Evolutionary conservation across 2,329 filamentous ascomycete species (phyloP).

Genomic region (Penicillium sp.): DNA sequence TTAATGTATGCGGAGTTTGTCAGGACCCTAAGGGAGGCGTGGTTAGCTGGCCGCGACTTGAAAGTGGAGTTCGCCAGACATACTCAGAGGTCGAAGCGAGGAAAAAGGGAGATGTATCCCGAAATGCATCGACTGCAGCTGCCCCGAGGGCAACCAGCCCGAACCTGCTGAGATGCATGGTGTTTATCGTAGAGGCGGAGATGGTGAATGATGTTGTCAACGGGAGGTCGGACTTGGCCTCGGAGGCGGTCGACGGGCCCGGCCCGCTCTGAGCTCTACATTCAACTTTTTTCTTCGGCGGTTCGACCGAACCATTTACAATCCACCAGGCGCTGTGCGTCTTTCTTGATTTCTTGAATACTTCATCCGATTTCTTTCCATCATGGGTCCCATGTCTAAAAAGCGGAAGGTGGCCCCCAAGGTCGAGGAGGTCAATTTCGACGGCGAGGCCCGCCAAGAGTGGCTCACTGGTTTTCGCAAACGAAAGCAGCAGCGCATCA

Average conservation of each 20-base stretch:
- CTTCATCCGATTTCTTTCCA: background rate
- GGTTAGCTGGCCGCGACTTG: slow-evolving; percentile 24
- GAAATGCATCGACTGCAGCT: slow-evolving; percentile 65
- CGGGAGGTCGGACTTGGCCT: slow-evolving; percentile 27
- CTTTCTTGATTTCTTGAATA: background rate
- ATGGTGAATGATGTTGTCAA: slow-evolving; percentile 28
- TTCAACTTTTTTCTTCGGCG: slow-evolving; percentile 18
- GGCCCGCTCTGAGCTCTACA: slow-evolving; percentile 27
- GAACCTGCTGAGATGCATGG: slow-evolving; percentile 42
- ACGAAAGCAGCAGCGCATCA: slow-evolving; percentile 79
- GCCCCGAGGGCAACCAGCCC: slow-evolving; percentile 51
- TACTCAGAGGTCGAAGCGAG: slow-evolving; percentile 82
- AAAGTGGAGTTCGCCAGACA: slow-evolving; percentile 27
- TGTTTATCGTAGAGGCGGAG: slow-evolving; percentile 25
- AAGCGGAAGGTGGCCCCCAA: slow-evolving; percentile 56
- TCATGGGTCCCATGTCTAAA: slow-evolving; percentile 58
- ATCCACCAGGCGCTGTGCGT: background rate
- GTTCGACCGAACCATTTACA: slow-evolving; percentile 3
- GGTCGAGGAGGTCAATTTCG: slow-evolving; percentile 80
- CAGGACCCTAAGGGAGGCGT: slow-evolving; percentile 32
- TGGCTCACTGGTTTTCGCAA: slow-evolving; percentile 97
- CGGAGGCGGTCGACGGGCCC: slow-evolving; percentile 36
- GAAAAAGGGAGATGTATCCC: slow-evolving; percentile 83
- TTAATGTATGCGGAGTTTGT: slow-evolving; percentile 42
- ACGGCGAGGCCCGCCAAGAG: slow-evolving; percentile 71